phyloP scores from a whole-genome alignment of 1,284 basidiomycete species.

The Moesziomyces globuligerus region DNA sequence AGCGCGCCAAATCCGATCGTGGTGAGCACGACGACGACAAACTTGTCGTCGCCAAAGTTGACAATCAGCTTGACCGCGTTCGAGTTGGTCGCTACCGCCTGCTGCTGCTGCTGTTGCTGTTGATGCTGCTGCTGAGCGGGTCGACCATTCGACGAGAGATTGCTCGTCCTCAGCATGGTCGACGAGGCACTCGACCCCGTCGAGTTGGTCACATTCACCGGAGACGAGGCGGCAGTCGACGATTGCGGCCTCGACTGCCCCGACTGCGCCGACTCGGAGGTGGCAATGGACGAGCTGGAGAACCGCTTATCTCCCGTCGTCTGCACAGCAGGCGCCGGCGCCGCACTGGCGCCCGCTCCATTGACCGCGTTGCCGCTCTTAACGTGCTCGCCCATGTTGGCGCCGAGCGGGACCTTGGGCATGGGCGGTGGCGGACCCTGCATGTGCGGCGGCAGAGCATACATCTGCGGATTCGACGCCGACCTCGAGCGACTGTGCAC shows the following conservation, averaged over 20 bases:
- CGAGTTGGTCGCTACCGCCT: constrained; percentile 1
- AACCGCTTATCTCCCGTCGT: constrained; percentile 41
- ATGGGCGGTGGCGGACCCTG: constrained; percentile 45
- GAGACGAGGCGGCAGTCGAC: constrained; percentile 58
- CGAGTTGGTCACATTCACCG: constrained; percentile 33
- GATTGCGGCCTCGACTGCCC: constrained; percentile 40
- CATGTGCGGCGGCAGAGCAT: constrained; percentile 29
- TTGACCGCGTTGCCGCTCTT: constrained; percentile 11
- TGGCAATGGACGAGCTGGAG: constrained; percentile 50
- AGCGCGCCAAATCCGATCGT: constrained; percentile 81
- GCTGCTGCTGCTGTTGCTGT: background rate
- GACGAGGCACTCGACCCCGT: background rate
- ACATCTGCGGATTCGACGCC: constrained; percentile 52
- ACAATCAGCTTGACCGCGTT: constrained; percentile 70
- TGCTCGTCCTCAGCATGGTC: background rate
- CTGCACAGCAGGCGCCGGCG: background rate
- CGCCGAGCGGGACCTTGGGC: constrained; percentile 25
- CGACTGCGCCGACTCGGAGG: constrained; percentile 49
- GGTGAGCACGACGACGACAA: constrained; percentile 86
- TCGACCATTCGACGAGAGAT: constrained; percentile 4
- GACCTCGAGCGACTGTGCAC: constrained; percentile 46
- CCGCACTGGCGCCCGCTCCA: background rate
- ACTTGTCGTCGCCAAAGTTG: constrained; percentile 87
- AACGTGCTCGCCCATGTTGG: constrained; percentile 1
- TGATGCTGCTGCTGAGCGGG: background rate